These are phyloP conservation scores for Scutellaria galericulata DNA, from an alignment of 257 asterid genomes.

Conservation along the genomic window DNA sequence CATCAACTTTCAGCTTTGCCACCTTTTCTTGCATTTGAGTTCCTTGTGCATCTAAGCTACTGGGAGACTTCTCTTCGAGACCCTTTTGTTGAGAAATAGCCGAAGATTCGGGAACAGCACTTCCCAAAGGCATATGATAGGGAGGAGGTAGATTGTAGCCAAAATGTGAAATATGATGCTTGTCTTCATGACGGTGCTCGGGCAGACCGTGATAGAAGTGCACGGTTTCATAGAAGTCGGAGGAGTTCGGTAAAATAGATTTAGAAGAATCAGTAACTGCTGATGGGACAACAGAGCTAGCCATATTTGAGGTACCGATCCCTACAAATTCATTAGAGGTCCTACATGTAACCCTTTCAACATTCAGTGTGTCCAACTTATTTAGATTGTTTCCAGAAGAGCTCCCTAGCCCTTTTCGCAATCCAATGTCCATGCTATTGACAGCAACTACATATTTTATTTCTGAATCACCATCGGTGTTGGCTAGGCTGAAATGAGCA, in stretches of 20 bases:
- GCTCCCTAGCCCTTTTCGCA: slow-evolving; percentile 54
- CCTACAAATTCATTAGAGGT: slow-evolving; percentile 49
- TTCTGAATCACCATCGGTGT: slow-evolving; percentile 67
- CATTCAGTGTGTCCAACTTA: slow-evolving; percentile 55
- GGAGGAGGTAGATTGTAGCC: slow-evolving; percentile 42
- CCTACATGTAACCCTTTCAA: slow-evolving; percentile 47
- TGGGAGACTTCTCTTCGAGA: slow-evolving; percentile 48
- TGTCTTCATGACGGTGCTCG: slow-evolving; percentile 43
- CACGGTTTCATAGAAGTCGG: slow-evolving; percentile 48
- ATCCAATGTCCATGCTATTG: slow-evolving; percentile 66
- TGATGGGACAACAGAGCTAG: slow-evolving; percentile 48
- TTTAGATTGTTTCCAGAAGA: slow-evolving; percentile 62
- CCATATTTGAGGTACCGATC: slow-evolving; percentile 41
- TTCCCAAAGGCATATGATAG: slow-evolving; percentile 47
- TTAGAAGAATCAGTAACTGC: slow-evolving; percentile 47
- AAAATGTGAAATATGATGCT: slow-evolving; percentile 47
- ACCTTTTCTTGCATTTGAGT: slow-evolving; percentile 47
- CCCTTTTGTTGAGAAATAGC: slow-evolving; percentile 45
- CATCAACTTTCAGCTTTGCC: slow-evolving; percentile 44
- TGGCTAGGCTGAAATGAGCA: slow-evolving; percentile 60
- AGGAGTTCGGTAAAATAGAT: slow-evolving; percentile 41
- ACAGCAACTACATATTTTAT: slow-evolving; percentile 82
- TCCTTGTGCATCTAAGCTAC: slow-evolving; percentile 36
- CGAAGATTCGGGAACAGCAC: slow-evolving; percentile 44
- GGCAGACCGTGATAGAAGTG: slow-evolving; percentile 44